A percentile compares a stretch with the other conserved stretches of the same genome.
Conservation (phyloP, 495 filamentous ascomycete genomes). For the Penicillium atrosanguineum region DNA sequence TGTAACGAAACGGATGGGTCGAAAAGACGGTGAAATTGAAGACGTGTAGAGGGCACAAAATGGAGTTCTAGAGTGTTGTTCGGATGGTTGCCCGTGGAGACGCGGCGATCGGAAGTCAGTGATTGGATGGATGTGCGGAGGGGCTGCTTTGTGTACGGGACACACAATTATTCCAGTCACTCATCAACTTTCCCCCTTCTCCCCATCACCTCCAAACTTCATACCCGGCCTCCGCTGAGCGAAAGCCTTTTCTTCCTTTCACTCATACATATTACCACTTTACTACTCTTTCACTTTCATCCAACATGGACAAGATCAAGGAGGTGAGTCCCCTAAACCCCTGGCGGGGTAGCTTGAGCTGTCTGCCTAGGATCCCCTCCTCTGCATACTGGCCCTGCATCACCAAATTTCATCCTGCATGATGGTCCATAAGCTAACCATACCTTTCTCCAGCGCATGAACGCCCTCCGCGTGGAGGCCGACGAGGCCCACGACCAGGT, state of each 20-base stretch:
- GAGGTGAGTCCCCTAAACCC: conserved; percentile 57
- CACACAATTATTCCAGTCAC: neutral
- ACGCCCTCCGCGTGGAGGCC: conserved; percentile 84
- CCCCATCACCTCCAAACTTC: conserved; percentile 26
- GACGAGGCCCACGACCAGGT: conserved; percentile 74
- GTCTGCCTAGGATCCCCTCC: conserved; percentile 16
- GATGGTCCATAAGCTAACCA: conserved; percentile 17
- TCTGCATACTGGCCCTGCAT: conserved; percentile 19
- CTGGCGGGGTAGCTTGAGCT: conserved; percentile 48
- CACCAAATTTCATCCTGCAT: conserved; percentile 1
- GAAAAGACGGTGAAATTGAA: conserved; percentile 3
- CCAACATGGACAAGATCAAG: conserved; percentile 67
- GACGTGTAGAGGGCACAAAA: neutral
- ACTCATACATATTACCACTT: conserved; percentile 31
- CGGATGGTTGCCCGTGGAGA: conserved; percentile 50
- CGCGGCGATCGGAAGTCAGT: conserved; percentile 26
- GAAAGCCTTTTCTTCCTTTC: conserved; percentile 36
- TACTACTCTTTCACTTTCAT: conserved; percentile 12
- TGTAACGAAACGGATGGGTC: conserved; percentile 12
- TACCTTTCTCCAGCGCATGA: conserved; percentile 72
- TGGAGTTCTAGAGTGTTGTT: conserved; percentile 33
- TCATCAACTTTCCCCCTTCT: conserved; percentile 14
- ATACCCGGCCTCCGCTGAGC: conserved; percentile 42
- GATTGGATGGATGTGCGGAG: conserved; percentile 15
- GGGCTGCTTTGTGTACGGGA: conserved; percentile 19